Conservation (phyloP, 768 basidiomycete genomes). For the Gyrodon lividus region DNA sequence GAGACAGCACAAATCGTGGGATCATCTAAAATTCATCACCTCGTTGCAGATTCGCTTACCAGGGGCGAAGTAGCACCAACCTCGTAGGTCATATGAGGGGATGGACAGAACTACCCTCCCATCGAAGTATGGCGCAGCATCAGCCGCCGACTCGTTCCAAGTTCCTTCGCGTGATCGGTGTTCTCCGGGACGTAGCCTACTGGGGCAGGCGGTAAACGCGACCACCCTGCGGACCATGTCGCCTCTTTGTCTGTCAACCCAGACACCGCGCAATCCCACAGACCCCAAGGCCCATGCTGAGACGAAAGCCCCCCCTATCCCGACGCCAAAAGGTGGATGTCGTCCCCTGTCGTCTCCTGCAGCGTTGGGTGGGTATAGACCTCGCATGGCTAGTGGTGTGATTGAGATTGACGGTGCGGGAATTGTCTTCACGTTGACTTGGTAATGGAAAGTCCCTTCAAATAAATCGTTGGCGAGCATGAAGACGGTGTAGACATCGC, state of each 20-base stretch:
- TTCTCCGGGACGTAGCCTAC: neutral
- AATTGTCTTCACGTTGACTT: slow-evolving; percentile 32
- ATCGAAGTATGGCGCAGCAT: slow-evolving; percentile 4
- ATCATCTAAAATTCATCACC: slow-evolving; percentile 35
- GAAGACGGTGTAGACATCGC: slow-evolving; percentile 36
- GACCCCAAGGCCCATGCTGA: slow-evolving; percentile 18
- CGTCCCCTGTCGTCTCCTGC: neutral
- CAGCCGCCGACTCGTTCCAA: neutral
- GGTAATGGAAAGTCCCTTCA: slow-evolving; percentile 52
- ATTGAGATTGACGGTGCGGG: slow-evolving; percentile 38
- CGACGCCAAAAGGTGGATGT: neutral
- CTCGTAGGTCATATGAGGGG: slow-evolving; percentile 30
- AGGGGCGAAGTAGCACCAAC: slow-evolving; percentile 9
- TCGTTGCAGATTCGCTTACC: neutral
- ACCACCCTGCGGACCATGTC: slow-evolving; percentile 20
- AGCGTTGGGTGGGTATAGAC: neutral
- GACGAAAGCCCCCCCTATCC: slow-evolving; percentile 7
- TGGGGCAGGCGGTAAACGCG: slow-evolving; percentile 20
- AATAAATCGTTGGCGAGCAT: slow-evolving; percentile 43
- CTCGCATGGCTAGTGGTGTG: slow-evolving; percentile 31
- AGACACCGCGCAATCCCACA: slow-evolving; percentile 22
- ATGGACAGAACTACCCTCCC: slow-evolving; percentile 17
- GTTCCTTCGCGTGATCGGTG: neutral
- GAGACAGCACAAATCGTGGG: slow-evolving; percentile 45
- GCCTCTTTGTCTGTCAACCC: slow-evolving; percentile 20